Conservation (phyloP, 805 yeast genomes). For the Lipomyces anomalus region DNA sequence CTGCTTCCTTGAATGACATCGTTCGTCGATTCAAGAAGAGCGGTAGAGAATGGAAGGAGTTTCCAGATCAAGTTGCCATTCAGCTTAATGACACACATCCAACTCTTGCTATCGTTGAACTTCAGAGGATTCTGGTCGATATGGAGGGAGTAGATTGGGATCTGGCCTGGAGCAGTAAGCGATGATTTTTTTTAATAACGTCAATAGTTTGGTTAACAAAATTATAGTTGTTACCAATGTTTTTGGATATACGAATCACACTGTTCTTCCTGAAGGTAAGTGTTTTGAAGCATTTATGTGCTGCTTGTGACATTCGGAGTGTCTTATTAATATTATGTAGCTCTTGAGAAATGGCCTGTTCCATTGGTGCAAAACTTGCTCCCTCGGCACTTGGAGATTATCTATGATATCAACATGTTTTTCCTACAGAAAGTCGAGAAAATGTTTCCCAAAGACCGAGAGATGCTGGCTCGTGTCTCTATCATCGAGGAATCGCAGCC, state of each 20-base stretch:
- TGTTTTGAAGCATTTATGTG: too few relatives aligned
- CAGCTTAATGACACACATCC: constrained; percentile 96
- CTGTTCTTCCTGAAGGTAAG: constrained; percentile 91
- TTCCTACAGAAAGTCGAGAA: constrained; percentile 73
- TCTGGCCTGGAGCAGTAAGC: constrained; percentile 78
- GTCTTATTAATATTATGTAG: too few relatives aligned
- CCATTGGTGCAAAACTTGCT: constrained; percentile 68
- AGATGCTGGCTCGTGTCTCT: constrained; percentile 63
- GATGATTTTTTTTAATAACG: too few relatives aligned
- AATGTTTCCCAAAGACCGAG: constrained; percentile 69
- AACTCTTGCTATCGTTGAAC: constrained; percentile 81
- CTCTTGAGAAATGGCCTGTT: constrained; percentile 93
- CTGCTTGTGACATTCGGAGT: too few relatives aligned
- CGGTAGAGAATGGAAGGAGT: constrained; percentile 69
- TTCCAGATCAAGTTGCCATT: constrained; percentile 81
- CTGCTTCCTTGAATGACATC: constrained; percentile 87
- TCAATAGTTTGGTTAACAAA: too few relatives aligned
- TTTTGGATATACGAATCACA: constrained; percentile 90
- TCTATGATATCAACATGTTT: constrained; percentile 74
- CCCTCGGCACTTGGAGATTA: constrained; percentile 87
- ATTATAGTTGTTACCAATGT: constrained; percentile 72
- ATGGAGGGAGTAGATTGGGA: constrained; percentile 77
- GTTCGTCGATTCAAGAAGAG: constrained; percentile 82
- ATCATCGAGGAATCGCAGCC: constrained; percentile 76
- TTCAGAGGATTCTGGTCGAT: constrained; percentile 80